Percentiles rank a stretch among this genome's conserved stretches.
Evolutionary conservation across 495 filamentous ascomycete genomes (phyloP).

Genomic region (Immersiella caudata): DNA sequence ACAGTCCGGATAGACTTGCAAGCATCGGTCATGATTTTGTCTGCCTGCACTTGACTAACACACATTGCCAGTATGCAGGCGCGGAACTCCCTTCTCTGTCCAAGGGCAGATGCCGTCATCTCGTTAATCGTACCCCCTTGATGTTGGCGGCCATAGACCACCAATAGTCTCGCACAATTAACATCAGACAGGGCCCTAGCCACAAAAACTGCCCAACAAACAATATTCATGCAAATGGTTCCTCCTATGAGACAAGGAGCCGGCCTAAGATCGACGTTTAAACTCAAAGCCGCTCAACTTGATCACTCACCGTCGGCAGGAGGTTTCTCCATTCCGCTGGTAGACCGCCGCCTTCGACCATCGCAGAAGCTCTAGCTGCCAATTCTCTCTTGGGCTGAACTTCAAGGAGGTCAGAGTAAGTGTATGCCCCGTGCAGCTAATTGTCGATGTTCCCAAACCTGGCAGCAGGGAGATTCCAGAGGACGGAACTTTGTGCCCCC

Average conservation of each 20-base stretch:
- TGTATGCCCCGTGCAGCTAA: too few relatives aligned
- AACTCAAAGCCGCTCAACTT: constrained; percentile 23
- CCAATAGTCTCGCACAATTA: constrained; percentile 20
- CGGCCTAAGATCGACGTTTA: constrained; percentile 35
- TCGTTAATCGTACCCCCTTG: not conserved
- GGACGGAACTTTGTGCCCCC: constrained; percentile 16
- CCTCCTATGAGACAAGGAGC: constrained; percentile 30
- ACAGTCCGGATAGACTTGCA: not conserved
- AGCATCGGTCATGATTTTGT: not conserved
- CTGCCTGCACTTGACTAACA: not conserved
- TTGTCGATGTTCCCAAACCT: not conserved
- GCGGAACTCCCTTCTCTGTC: not conserved
- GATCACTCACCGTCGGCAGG: constrained; percentile 14
- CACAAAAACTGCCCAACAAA: constrained; percentile 15
- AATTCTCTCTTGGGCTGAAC: too few relatives aligned
- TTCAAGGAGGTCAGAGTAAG: too few relatives aligned
- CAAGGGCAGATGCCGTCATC: constrained; percentile 11
- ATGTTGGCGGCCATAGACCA: not conserved
- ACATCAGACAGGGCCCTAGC: constrained; percentile 23
- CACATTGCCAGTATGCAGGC: not conserved
- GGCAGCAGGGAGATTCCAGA: not conserved
- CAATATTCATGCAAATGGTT: constrained; percentile 20
- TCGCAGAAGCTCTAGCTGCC: too few relatives aligned
- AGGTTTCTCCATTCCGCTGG: not conserved
- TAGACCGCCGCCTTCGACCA: not conserved